Conservation (phyloP, 495 filamentous ascomycete genomes). For the Rusavskia elegans region DNA sequence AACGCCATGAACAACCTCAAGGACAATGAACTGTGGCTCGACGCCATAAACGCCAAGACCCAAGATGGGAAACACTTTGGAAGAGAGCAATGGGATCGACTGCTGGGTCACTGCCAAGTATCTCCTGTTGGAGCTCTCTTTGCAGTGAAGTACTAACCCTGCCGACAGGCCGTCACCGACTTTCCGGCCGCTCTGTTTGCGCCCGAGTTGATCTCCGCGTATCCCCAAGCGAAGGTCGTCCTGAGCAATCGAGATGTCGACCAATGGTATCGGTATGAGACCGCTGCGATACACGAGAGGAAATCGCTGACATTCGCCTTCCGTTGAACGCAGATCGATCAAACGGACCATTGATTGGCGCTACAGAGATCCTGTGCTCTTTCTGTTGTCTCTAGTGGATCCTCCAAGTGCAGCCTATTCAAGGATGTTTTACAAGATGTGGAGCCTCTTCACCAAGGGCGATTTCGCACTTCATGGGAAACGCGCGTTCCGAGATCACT, state of each 20-base stretch:
- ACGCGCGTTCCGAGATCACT: conserved; percentile 21
- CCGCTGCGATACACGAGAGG: no score
- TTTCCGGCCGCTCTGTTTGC: conserved; percentile 32
- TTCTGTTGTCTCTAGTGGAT: conserved; percentile 2
- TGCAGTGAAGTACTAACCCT: no score
- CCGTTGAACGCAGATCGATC: neutral
- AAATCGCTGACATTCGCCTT: no score
- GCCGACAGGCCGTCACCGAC: conserved; percentile 27
- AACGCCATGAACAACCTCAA: conserved; percentile 17
- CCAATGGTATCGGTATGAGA: conserved; percentile 1
- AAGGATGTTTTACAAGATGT: neutral
- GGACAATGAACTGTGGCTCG: conserved; percentile 31
- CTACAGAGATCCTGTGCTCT: neutral
- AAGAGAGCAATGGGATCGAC: conserved; percentile 34
- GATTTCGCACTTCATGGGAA: conserved; percentile 14
- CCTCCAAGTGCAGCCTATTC: neutral
- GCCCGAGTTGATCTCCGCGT: conserved; percentile 33
- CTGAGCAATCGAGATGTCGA: conserved; percentile 26
- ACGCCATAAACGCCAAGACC: conserved; percentile 33
- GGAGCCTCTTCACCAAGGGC: neutral
- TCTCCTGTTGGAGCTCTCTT: no score
- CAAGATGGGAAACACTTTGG: conserved; percentile 25
- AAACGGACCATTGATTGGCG: neutral
- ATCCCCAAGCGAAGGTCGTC: conserved; percentile 38
- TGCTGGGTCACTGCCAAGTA: conserved; percentile 32